Percentiles rank a stretch among this genome's conserved stretches.
Conservation (phyloP, 495 filamentous ascomycete species). For the Lophiotrema nucula region DNA sequence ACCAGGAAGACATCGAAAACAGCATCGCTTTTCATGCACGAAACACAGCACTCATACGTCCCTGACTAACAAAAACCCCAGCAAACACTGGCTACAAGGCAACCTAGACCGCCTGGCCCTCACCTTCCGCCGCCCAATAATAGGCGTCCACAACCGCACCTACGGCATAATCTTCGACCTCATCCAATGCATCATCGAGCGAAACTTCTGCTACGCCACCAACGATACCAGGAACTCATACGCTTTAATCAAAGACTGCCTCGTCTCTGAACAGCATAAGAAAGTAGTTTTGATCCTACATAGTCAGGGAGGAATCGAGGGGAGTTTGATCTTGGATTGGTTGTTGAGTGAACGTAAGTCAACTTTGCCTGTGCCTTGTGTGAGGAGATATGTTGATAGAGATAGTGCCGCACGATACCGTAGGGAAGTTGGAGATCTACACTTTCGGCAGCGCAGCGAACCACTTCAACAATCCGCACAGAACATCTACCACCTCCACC, state of each 20-base stretch:
- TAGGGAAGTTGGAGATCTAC: constrained; percentile 75
- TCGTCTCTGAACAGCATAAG: constrained; percentile 57
- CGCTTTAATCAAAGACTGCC: constrained; percentile 54
- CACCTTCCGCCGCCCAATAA: constrained; percentile 71
- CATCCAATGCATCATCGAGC: constrained; percentile 58
- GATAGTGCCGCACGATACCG: constrained; percentile 60
- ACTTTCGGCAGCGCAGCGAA: constrained; percentile 84
- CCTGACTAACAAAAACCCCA: constrained; percentile 12
- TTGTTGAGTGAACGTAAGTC: constrained; percentile 62
- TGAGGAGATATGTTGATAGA: too few relatives aligned
- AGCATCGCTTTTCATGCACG: too few relatives aligned
- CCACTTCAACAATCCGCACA: constrained; percentile 80
- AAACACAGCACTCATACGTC: too few relatives aligned
- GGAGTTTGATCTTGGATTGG: constrained; percentile 72
- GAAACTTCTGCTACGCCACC: constrained; percentile 72
- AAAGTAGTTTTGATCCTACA: constrained; percentile 79
- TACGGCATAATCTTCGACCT: constrained; percentile 38
- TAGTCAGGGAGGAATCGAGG: constrained; percentile 79
- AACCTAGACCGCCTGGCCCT: constrained; percentile 70
- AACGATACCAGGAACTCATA: constrained; percentile 60
- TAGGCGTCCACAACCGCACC: constrained; percentile 82
- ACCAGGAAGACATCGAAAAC: too few relatives aligned
- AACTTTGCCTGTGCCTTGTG: too few relatives aligned
- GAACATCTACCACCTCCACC: constrained; percentile 27
- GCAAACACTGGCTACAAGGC: constrained; percentile 58